Base-by-base conservation (phyloP, 495 filamentous ascomycete species). In the Neurospora sp. region DNA sequence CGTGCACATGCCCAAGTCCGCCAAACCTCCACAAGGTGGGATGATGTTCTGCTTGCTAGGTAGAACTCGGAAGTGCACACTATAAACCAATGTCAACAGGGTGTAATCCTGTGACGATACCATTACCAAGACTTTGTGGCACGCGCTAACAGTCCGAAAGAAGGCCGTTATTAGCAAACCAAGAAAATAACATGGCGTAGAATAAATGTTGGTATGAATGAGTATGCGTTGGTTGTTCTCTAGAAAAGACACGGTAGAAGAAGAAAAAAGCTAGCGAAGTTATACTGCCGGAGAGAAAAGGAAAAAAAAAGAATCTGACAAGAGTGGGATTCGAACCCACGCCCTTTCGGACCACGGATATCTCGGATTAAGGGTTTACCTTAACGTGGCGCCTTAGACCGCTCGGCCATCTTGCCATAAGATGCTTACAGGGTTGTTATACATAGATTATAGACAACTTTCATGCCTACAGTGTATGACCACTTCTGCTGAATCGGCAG, bases 281-380 rank as follows among this genome's bases (percentile, higher is more conserved):
- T 4, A 28, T 28, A 15, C n/a, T 13, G 48, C 48, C 0, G 15
- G 5, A 2, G 0, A 28, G 9, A 28, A 28, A 11, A 0, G 11
- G 2, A 1, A 17, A 28, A 62, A 31, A 31, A 5, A 59, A 8
- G 15, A 15, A 7, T 1, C 1, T 62, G 54, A 62, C 54, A 62
- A 71, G 70, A 71, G 70, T 71, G 70, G 70, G 70, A 71, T 71
- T 71, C 70, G 70, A 71, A 71, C 70, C 70, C 70, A 71, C 70
- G 70, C 70, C 70, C 70, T 71, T 71, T 71, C 70, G 70, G 70
- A 71, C 36, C 39, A 71, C 70, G 70, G 70, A 71, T 45, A 3
- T 70, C 34, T 76, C 17, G 21, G 54, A 62, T 62, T 62, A 62
- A 62, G 48, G 48, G 48, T 62, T 62, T 15, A 62, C 48, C 48